Base-by-base conservation (phyloP, 805 yeast species). In the Ogataea pilisensis region DNA sequence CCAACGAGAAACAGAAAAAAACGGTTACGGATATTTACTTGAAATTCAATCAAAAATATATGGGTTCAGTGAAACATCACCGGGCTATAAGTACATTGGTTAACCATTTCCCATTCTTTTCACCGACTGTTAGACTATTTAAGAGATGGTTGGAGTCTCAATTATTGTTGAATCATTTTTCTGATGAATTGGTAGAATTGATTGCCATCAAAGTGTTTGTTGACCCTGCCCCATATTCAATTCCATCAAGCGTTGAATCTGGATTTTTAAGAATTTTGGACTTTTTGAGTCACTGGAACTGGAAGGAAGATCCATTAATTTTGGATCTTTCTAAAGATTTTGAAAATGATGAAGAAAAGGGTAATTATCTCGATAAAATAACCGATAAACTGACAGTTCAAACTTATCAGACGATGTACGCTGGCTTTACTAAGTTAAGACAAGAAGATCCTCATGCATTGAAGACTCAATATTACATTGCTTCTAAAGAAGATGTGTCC, bases 121-220 rank as follows among this genome's bases (percentile, higher is more conserved):
- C 95, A 1, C 80, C 95, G 6, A 78, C 91, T 0, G 91, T 85
- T 12, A 73, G 99, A 44, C 64, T 90, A 26, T 82, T 93, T 64
- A 93, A 93, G 63, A 75, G 75, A 51, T 93, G 99, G 98, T 69
- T 93, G 43, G 89, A 87, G 48, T 72, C 85, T 1, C 99, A 93
- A 57, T 60, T 86, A 38, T 68, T 93, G 24, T 66, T 82, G 30
- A 65, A 75, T 17, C 95, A 86, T 53, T 72, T 91, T 48, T 66
- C 73, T 13, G 95, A 89, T 38, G 95, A 88, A 55, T 67, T 86
- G 29, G 70, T 85, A 33, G 99, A 93, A 63, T 69, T 93, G 38
- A 62, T 93, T 43, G 95, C 89, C 3, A 68, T 89, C 46, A 80
- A 84, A 51, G 86, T 87, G 16, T 93, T 91, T 65, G 83, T 88